These are phyloP conservation scores for Bullera alba DNA, from an alignment of 768 basidiomycete species.

Conservation along the genomic window DNA sequence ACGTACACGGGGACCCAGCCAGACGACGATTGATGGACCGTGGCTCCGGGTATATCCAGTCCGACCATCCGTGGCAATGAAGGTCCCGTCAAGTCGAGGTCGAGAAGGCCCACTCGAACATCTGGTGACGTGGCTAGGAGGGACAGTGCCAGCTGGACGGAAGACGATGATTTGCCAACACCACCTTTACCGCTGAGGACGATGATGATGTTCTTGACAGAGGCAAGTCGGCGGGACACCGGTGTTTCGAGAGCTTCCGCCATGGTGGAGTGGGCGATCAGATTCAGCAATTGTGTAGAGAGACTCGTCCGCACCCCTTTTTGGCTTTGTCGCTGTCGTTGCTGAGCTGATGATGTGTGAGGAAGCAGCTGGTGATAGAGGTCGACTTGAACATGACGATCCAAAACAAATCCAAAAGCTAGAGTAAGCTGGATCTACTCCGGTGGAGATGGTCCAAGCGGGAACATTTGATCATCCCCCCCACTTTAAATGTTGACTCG, in stretches of 20 bases:
- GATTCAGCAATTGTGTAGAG: no score
- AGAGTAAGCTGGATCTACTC: no score
- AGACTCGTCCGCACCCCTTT: no score
- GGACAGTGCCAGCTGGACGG: slow-evolving; percentile 82
- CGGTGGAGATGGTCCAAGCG: no score
- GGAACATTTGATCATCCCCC: no score
- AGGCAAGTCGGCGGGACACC: slow-evolving; percentile 62
- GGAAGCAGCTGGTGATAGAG: no score
- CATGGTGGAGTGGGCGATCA: no score
- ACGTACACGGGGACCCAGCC: slow-evolving; percentile 99
- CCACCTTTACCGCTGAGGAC: slow-evolving; percentile 90
- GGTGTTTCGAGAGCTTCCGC: slow-evolving; percentile 50
- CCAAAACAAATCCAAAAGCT: no score
- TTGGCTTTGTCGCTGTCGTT: no score
- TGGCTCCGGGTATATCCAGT: slow-evolving; percentile 57
- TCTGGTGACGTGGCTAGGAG: slow-evolving; percentile 61
- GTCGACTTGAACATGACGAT: no score
- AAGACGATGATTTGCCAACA: slow-evolving; percentile 96
- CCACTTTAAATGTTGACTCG: no score
- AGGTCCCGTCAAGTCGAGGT: slow-evolving; percentile 88
- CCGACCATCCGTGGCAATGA: slow-evolving; percentile 94
- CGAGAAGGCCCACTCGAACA: slow-evolving; percentile 76
- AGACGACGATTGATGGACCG: slow-evolving; percentile 84
- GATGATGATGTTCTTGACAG: slow-evolving; percentile 78
- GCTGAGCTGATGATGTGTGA: no score